These are phyloP conservation scores for Candida adriatica DNA, from an alignment of 805 yeast genomes.

Conservation along the genomic window DNA sequence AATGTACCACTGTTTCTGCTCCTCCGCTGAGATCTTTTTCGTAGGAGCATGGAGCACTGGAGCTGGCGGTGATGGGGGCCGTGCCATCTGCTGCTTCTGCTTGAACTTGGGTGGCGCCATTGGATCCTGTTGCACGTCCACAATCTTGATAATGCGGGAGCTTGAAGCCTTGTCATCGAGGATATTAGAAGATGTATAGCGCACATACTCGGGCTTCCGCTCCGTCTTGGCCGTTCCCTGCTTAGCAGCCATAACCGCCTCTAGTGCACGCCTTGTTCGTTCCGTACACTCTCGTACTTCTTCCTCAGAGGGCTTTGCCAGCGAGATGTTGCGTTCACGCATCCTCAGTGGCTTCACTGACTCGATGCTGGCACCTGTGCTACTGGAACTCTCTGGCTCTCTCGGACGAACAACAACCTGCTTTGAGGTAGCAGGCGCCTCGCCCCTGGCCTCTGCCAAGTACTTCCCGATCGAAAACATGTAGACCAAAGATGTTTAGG, in stretches of 20 bases:
- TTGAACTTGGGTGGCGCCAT: slow-evolving; percentile 76
- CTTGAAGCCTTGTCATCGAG: slow-evolving; percentile 25
- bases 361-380: slow-evolving; percentile 39
- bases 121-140: slow-evolving; percentile 71
- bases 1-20: slow-evolving; percentile 74
- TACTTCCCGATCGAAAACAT: slow-evolving; percentile 1
- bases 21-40: slow-evolving; percentile 53
- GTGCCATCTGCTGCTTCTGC: slow-evolving; percentile 61
- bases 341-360: slow-evolving; percentile 59
- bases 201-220: slow-evolving; percentile 35
- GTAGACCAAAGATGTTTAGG: no score
- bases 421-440: slow-evolving; percentile 1
- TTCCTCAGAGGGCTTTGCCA: slow-evolving; percentile 41
- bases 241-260: slow-evolving; percentile 38
- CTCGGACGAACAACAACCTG: slow-evolving; percentile 14
- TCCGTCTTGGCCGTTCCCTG: slow-evolving; percentile 24
- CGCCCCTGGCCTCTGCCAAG: neutral
- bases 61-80: slow-evolving; percentile 65
- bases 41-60: slow-evolving; percentile 52
- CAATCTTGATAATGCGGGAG: slow-evolving; percentile 53
- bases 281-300: slow-evolving; percentile 40
- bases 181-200: slow-evolving; percentile 36
- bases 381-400: slow-evolving; percentile 29
- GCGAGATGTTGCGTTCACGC: slow-evolving; percentile 29
- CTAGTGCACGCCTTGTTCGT: slow-evolving; percentile 52